phyloP scores from a whole-genome alignment of 345 rosid species.

The Syzygium oleosum region DNA sequence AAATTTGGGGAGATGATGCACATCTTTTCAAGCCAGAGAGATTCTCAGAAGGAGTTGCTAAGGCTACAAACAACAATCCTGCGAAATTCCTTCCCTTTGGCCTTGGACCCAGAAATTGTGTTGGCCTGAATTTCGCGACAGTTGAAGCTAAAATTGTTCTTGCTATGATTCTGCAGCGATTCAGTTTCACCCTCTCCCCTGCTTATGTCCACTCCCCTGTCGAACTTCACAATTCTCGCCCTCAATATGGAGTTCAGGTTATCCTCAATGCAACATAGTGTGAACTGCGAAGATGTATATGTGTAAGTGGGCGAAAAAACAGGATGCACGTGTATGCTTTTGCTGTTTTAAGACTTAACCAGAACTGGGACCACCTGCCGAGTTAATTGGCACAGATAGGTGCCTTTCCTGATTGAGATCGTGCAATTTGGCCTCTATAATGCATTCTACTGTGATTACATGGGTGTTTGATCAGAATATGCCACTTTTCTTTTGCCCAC shows the following conservation, averaged over 20 bases:
- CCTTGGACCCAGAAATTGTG: slow-evolving; percentile 26
- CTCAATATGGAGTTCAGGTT: not conserved
- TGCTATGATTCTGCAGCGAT: not conserved
- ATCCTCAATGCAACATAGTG: not conserved
- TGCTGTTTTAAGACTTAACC: too few relatives aligned
- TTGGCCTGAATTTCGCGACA: slow-evolving; percentile 20
- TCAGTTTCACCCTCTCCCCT: slow-evolving; percentile 5
- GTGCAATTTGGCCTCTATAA: too few relatives aligned
- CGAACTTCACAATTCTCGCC: not conserved
- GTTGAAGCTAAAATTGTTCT: slow-evolving; percentile 26
- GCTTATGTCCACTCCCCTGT: not conserved
- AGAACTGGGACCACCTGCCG: too few relatives aligned
- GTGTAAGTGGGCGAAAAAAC: too few relatives aligned
- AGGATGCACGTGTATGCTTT: not conserved
- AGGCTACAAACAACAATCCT: slow-evolving; percentile 24
- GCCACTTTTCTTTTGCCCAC: too few relatives aligned
- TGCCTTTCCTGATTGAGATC: too few relatives aligned
- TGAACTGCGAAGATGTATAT: too few relatives aligned
- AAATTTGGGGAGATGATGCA: slow-evolving; percentile 40
- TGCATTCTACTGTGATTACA: too few relatives aligned
- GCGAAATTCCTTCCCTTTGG: slow-evolving; percentile 28
- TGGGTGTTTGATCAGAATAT: too few relatives aligned
- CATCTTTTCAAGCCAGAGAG: slow-evolving; percentile 36
- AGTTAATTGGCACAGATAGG: too few relatives aligned
- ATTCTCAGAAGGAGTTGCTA: slow-evolving; percentile 30